These are phyloP conservation scores for Plenodomus biglobosus DNA, from an alignment of 2,329 filamentous ascomycete genomes.

Conservation along the genomic window DNA sequence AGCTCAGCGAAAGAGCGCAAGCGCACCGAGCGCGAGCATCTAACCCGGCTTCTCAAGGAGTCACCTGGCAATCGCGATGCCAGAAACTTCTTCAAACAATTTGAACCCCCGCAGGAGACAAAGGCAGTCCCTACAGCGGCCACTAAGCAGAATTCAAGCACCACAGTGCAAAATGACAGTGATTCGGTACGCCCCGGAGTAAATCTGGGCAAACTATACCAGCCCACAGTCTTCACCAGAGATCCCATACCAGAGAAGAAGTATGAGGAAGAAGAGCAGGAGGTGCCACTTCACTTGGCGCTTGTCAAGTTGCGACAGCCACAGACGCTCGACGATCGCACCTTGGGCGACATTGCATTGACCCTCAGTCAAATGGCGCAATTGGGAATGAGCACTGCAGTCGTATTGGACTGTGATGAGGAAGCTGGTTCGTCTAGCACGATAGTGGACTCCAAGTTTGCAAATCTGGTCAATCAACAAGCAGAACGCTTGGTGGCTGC, in stretches of 20 bases:
- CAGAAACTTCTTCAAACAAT: conserved; percentile 86
- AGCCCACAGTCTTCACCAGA: conserved; percentile 61
- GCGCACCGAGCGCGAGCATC: conserved; percentile 41
- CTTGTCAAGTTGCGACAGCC: conserved; percentile 81
- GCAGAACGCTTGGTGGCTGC: conserved; percentile 73
- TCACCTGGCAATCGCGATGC: conserved; percentile 92
- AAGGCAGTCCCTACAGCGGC: conserved; percentile 9
- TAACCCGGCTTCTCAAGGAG: conserved; percentile 67
- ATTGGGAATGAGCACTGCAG: conserved; percentile 77
- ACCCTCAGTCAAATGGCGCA: conserved; percentile 82
- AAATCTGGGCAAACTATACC: conserved; percentile 64
- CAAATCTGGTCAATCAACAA: conserved; percentile 60
- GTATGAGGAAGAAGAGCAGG: conserved; percentile 19
- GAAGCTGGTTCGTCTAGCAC: conserved; percentile 37
- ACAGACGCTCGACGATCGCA: conserved; percentile 68
- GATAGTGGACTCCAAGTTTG: conserved; percentile 35
- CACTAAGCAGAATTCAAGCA: conserved; percentile 17
- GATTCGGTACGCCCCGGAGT: conserved; percentile 53
- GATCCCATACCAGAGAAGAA: conserved; percentile 48
- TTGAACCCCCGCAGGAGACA: conserved; percentile 52
- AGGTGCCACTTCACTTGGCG: conserved; percentile 69
- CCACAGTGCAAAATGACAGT: conserved; percentile 34
- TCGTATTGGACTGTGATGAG: conserved; percentile 74
- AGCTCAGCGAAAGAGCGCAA: conserved; percentile 41
- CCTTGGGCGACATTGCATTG: conserved; percentile 73